A percentile compares a stretch with the other conserved stretches of the same genome.
Evolutionary conservation across 78 protist species (phyloP).

Genomic region (Mantamonas sphyraenae): DNA sequence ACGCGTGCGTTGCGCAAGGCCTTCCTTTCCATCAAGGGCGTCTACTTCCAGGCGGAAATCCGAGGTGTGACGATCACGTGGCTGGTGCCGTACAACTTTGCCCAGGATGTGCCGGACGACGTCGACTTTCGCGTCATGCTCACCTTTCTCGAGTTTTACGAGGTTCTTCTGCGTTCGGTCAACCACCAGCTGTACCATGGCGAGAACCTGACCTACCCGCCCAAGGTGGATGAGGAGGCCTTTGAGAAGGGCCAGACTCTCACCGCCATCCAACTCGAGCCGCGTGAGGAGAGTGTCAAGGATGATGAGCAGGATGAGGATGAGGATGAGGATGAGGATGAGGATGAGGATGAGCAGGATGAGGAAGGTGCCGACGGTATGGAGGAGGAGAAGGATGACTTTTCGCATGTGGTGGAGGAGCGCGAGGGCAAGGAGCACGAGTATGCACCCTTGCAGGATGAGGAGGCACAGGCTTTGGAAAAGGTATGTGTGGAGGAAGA

Average conservation of each 20-base stretch:
- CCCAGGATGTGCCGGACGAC: slow-evolving; percentile 34
- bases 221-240: slow-evolving; percentile 7
- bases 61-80: slow-evolving; percentile 80
- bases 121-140: slow-evolving; percentile 77
- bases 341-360: too few relatives aligned
- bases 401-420: too few relatives aligned
- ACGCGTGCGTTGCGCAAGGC: slow-evolving; percentile 49
- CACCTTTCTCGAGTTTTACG: slow-evolving; percentile 82
- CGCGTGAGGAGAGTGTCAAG: not conserved
- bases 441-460: not conserved
- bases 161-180: slow-evolving; percentile 63
- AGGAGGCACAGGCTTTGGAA: not conserved
- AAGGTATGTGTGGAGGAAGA: not conserved
- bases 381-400: not conserved
- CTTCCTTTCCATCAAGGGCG: slow-evolving; percentile 92
- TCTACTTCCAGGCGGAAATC: slow-evolving; percentile 83
- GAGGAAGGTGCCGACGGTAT: slow-evolving; percentile 16
- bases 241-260: not conserved
- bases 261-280: not conserved
- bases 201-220: slow-evolving; percentile 36
- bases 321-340: too few relatives aligned
- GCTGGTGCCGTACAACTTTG: slow-evolving; percentile 81
- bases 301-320: too few relatives aligned
- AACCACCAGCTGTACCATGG: slow-evolving; percentile 62
- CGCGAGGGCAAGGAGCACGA: not conserved